Evolutionary conservation across 805 yeast genomes (phyloP).

Genomic region (Nakazawaea laoshanensis): DNA sequence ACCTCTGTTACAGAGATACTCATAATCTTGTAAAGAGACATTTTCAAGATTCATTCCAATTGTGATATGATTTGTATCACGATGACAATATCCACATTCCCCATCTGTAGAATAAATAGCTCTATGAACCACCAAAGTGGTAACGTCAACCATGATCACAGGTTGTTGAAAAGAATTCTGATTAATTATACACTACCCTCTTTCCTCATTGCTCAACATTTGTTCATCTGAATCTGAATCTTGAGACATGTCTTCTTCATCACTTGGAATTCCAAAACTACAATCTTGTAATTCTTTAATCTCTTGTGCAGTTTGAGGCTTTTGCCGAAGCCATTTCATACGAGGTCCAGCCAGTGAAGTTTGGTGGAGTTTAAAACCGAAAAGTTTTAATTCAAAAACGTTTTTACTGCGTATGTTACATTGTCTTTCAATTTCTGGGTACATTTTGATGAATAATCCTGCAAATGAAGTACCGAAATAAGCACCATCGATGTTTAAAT

Average conservation of each 20-base stretch:
- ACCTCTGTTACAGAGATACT: constrained; percentile 59
- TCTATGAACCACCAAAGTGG: constrained; percentile 28
- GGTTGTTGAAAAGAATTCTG: too few species aligned
- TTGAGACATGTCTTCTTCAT: constrained; percentile 16
- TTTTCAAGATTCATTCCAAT: constrained; percentile 32
- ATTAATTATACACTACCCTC: constrained; percentile 8
- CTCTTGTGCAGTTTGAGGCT: constrained; percentile 58
- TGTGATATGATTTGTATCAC: constrained; percentile 27
- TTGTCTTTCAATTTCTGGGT: constrained; percentile 81
- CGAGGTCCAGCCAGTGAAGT: constrained; percentile 78
- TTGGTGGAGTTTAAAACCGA: constrained; percentile 81
- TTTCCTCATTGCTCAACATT: constrained; percentile 11
- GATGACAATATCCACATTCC: constrained; percentile 70
- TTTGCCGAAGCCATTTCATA: constrained; percentile 87
- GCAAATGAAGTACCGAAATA: constrained; percentile 96
- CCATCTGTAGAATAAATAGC: constrained; percentile 35
- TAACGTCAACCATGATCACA: constrained; percentile 10
- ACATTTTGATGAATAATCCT: constrained; percentile 83
- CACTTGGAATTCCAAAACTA: constrained; percentile 49
- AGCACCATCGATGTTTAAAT: constrained; percentile 89
- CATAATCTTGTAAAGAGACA: constrained; percentile 50
- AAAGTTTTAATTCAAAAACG: constrained; percentile 65
- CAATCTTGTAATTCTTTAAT: constrained; percentile 54
- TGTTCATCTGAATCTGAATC: constrained; percentile 8
- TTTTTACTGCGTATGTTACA: constrained; percentile 51